These are phyloP conservation scores for Rhynchospora pubera DNA, from an alignment of 176 grass and related monocot species.

Conservation along the genomic window DNA sequence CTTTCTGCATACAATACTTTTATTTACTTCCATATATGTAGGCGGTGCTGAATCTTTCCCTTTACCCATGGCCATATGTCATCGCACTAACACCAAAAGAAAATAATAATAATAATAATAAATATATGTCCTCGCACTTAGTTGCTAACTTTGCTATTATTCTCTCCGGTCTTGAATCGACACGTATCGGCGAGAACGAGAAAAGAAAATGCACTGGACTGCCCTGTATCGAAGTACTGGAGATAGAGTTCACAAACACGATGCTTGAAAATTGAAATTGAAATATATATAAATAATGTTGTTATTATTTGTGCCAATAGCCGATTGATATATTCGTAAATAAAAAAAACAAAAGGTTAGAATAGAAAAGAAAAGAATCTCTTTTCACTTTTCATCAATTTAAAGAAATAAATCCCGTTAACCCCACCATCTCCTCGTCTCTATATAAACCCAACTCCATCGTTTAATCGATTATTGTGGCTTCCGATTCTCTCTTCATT, in stretches of 20 bases:
- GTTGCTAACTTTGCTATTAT: too few relatives aligned
- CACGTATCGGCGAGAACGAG: neutral
- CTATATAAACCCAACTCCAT: constrained; percentile 21
- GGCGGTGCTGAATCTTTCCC: neutral
- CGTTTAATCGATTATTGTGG: constrained; percentile 12
- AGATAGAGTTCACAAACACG: neutral
- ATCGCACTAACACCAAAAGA: too few relatives aligned
- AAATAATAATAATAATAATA: too few relatives aligned
- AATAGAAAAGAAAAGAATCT: constrained; percentile 8
- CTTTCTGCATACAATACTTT: neutral
- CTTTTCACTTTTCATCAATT: constrained; percentile 5
- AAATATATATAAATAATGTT: neutral
- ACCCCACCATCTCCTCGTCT: neutral
- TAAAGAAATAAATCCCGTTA: constrained; percentile 15
- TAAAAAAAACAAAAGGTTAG: neutral
- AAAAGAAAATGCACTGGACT: neutral
- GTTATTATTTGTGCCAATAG: neutral
- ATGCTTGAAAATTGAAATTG: too few relatives aligned
- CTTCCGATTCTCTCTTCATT: neutral
- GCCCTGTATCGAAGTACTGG: neutral
- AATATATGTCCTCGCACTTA: too few relatives aligned
- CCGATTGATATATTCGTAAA: neutral
- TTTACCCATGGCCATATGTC: too few relatives aligned
- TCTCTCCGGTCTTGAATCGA: neutral
- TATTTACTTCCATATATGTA: neutral